These are phyloP conservation scores for Pleurotus ostreatus DNA, from an alignment of 768 basidiomycete species.

Conservation along the genomic window DNA sequence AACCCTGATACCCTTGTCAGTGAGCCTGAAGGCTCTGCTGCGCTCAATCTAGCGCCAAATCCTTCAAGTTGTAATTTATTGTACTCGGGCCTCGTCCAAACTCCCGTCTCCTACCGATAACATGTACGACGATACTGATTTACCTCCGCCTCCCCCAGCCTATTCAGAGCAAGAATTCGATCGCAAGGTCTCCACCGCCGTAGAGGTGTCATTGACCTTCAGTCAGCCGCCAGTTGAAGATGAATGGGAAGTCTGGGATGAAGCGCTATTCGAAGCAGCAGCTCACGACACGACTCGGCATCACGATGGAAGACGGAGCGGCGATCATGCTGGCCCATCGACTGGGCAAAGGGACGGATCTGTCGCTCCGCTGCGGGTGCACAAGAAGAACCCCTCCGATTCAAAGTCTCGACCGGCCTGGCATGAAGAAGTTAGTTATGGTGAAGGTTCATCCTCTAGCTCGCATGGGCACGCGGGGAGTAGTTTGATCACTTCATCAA, in stretches of 20 bases:
- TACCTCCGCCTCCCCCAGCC: slow-evolving; percentile 36
- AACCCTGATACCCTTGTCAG: neutral
- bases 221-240: slow-evolving; percentile 27
- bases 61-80: neutral
- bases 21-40: slow-evolving; percentile 7
- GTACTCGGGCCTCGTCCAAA: neutral
- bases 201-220: slow-evolving; percentile 33
- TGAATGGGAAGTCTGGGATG: slow-evolving; percentile 50
- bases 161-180: slow-evolving; percentile 46
- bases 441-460: neutral
- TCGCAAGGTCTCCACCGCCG: slow-evolving; percentile 42
- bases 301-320: slow-evolving; percentile 10
- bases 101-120: slow-evolving; percentile 3
- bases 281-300: slow-evolving; percentile 6
- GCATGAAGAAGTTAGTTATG: slow-evolving; percentile 22
- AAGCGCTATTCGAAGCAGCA: slow-evolving; percentile 30
- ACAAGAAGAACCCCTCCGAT: slow-evolving; percentile 21
- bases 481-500: neutral
- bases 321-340: neutral
- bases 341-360: slow-evolving; percentile 6
- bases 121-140: slow-evolving; percentile 16
- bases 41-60: neutral
- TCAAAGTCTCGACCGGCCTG: slow-evolving; percentile 16
- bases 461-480: neutral
- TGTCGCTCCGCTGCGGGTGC: slow-evolving; percentile 32